Evolutionary conservation across 306 rosid species (phyloP), one percentile per base, ranked within the genome.

Genomic region (Mimosa bimucronata): DNA sequence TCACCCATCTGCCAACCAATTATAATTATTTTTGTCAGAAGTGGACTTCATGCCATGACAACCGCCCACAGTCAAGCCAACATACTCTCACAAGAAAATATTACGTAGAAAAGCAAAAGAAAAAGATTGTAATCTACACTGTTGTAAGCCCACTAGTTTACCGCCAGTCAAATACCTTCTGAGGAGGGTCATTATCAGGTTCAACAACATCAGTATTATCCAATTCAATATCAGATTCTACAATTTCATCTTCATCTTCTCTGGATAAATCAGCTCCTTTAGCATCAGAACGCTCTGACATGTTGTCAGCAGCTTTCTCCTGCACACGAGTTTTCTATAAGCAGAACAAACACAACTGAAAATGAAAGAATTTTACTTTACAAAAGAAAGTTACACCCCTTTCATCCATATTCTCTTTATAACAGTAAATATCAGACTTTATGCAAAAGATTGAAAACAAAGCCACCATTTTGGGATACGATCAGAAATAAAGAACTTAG

Each of bases 121-220:
- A 19, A n/a, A 67, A 75, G 53, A 21, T 15, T 16, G 21, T 18
- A 31, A 55, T 62, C 25, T 45, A 16, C 13, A 69, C 70, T 16
- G 70, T 23, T 69, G 50, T 21, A 62, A 15, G 21, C 15, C 62
- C 55, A 69, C 66, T 6, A 38, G 38, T 42, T 69, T 66, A n/a
- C 6, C 81, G 45, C 31, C 25, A 34, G 5, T 4, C 44, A 37
- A 40, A 44, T 64, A 91, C 97, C 97, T 79, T 89, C 71, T 87
- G 93, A 52, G 97, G 93, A 83, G 92, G 88, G 80, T 93, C 98
- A 74, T 89, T 48, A 70, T 94, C 95, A 68, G 97, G 92, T 83
- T 85, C 87, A 71, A 94, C 85, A 15, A 89, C 86, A 50, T 88
- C 95, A 29, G 87, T 45, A 75, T 75, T 77, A 81, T 94, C 98